These are phyloP conservation scores for Akanthomyces muscarius DNA, from an alignment of 2,329 filamentous ascomycete species.

Conservation along the genomic window DNA sequence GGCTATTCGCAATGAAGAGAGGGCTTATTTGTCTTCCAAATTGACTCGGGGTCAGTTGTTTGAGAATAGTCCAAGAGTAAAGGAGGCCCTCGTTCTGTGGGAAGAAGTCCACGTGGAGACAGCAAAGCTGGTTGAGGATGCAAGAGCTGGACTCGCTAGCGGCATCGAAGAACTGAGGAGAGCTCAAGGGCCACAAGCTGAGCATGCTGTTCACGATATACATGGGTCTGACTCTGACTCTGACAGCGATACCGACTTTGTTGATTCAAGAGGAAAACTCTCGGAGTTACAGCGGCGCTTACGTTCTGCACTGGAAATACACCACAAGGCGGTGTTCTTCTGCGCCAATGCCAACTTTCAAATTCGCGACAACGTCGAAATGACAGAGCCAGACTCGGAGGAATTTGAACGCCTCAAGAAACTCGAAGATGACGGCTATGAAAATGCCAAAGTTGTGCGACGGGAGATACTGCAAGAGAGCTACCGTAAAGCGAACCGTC, in stretches of 20 bases:
- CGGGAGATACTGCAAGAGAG: constrained; percentile 68
- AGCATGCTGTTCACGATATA: not conserved
- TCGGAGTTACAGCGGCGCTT: constrained; percentile 42
- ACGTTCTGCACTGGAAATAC: constrained; percentile 69
- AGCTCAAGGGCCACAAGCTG: not conserved
- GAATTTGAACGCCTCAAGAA: constrained; percentile 64
- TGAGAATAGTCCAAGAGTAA: constrained; percentile 66
- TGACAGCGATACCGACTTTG: constrained; percentile 44
- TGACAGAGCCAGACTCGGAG: constrained; percentile 63
- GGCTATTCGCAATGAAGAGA: constrained; percentile 63
- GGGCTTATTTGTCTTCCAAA: constrained; percentile 58
- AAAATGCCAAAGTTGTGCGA: constrained; percentile 71
- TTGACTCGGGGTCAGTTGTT: constrained; percentile 72
- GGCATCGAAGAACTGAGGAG: constrained; percentile 39
- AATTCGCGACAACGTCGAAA: constrained; percentile 65
- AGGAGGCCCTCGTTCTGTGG: constrained; percentile 69
- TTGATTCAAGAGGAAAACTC: constrained; percentile 39
- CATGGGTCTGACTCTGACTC: constrained; percentile 28
- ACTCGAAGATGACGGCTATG: constrained; percentile 69
- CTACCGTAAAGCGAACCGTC: constrained; percentile 33
- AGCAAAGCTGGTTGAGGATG: constrained; percentile 55
- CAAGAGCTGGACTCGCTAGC: constrained; percentile 55
- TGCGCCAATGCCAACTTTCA: constrained; percentile 80
- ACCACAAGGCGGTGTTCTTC: constrained; percentile 82
- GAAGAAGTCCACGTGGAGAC: constrained; percentile 49